Base-by-base conservation (phyloP, 805 yeast genomes). In the Ogataea corticis region DNA sequence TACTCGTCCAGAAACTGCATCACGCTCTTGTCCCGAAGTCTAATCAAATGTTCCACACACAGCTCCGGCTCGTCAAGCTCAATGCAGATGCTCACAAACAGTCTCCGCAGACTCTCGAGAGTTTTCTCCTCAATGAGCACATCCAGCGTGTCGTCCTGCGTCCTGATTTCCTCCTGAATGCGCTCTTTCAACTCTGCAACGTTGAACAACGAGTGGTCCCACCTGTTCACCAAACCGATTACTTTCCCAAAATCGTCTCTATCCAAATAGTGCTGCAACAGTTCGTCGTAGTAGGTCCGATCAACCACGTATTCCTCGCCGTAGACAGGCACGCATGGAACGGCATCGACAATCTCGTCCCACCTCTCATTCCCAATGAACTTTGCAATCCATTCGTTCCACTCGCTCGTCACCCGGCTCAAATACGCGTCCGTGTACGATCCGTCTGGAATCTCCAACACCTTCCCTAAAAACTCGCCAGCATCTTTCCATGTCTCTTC, bases 31-130 rank as follows among this genome's bases (percentile, higher is more conserved):
- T 86, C 90, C 50, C 75, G 70, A 21, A 85, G 63, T 14, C 61
- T 62, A 12, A 87, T 71, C 52, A 87, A 68, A 58, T 85, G 90
- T 0, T 72, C 72, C 7, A 85, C 80, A 2, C 96, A 91, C 28
- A 72, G 71, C 2, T 69, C 67, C 2, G 85, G 85, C 34, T 83
- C 83, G 27, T 77, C 75, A 0, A 80, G 66, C 41, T 74, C 71
- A 10, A 84, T 66, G 54, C 84, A 84, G 9, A 89, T 56, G 10
- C 75, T 67, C 23, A 82, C 72, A 19, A 82, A 62, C 33, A 71
- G 63, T 28, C 69, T 59, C 42, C 85, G 65, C 12, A 81, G 57
- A 3, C 52, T 59, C 28, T 64, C 31, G 14, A 18, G 18, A 3
- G 28, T 33, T 1, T n/a, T 16, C 10, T 38, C 35, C 19, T 35